Evolutionary conservation across 306 rosid genomes (phyloP).

Genomic region (Coriaria nepalensis): DNA sequence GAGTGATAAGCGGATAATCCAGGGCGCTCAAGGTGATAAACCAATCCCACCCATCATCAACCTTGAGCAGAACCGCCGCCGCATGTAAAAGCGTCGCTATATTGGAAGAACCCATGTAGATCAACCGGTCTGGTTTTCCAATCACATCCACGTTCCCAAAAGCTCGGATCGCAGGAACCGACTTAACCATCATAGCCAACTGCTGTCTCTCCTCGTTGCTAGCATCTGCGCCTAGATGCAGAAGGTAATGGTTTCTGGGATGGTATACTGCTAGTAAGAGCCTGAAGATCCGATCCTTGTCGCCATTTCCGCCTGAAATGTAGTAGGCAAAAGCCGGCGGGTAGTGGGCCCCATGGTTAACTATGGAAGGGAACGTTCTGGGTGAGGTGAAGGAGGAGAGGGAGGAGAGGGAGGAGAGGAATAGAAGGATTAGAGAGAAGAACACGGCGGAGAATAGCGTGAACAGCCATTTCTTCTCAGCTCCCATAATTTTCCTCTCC

Average conservation of each 20-base stretch:
- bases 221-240: conserved; percentile 67
- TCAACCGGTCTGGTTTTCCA: conserved; percentile 71
- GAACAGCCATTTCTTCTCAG: conserved; percentile 78
- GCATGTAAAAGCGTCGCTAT: conserved; percentile 62
- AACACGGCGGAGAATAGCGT: conserved; percentile 59
- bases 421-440: conserved; percentile 38
- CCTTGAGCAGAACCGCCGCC: conserved; percentile 64
- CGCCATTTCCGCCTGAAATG: conserved; percentile 56
- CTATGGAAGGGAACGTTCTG: conserved; percentile 46
- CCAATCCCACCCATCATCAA: conserved; percentile 89
- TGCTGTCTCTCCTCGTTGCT: conserved; percentile 44
- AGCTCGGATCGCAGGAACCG: conserved; percentile 65
- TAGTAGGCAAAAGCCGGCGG: conserved; percentile 90
- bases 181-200: conserved; percentile 24
- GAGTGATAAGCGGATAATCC: conserved; percentile 87
- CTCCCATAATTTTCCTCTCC: conserved; percentile 43
- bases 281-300: conserved; percentile 69
- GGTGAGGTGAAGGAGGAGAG: conserved; percentile 57
- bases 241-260: conserved; percentile 69
- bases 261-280: conserved; percentile 78
- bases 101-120: conserved; percentile 66
- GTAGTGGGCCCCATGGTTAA: conserved; percentile 53
- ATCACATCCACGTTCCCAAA: conserved; percentile 81
- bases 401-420: conserved; percentile 65
- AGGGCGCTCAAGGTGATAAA: conserved; percentile 65